Base-by-base conservation (phyloP, 106 monocot species). In the Apostasia shenzhenica region DNA sequence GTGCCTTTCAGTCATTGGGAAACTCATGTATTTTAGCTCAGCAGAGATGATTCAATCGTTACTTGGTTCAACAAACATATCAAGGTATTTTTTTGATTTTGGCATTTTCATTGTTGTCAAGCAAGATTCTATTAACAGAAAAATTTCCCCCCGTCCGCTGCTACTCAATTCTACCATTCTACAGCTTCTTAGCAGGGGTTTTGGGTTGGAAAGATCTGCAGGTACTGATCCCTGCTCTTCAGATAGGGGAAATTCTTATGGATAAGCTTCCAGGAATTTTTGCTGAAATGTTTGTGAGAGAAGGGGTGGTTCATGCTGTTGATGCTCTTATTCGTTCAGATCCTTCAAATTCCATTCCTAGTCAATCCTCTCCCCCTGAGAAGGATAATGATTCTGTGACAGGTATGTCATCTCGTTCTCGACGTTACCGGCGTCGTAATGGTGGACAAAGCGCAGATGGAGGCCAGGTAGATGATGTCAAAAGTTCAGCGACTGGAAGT, bases 171-270 rank as follows among this genome's bases (percentile, higher is more conserved):
- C 57, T 53, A 14, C 55, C 54, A 11, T 79, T 42, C 37, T 84
- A 11, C 60, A 95, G 97, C 79, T 97, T 97, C 73, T 78, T 97
- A 77, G 97, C 97, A 50, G 89, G 92, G 68, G 83, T 97, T 73
- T 80, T 97, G 62, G 97, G 92, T 43, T 99, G 97, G 97, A 99
- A 99, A 75, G 97, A 99, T 80, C 97, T 92, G 42, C 92, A 92
- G 56, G 87, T 97, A 1, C 72, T 97, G 72, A 87, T 92, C 47
- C 97, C 92, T 77, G 86, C 92, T 75, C 84, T 97, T 65, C 92
- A 97, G 53, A 92, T 97, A 71, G 89, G 87, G 38, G 97, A 97
- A 55, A 81, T 89, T 72, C 76, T 92, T 37, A 92, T 99, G 92
- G 92, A 99, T 47, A 92, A 99, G 66, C 89, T 92, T 83, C 99